Percentiles rank a stretch among this genome's conserved stretches.
These are phyloP conservation scores for Alternaria conjuncta DNA, from an alignment of 2,329 filamentous ascomycete genomes.

Conservation along the genomic window DNA sequence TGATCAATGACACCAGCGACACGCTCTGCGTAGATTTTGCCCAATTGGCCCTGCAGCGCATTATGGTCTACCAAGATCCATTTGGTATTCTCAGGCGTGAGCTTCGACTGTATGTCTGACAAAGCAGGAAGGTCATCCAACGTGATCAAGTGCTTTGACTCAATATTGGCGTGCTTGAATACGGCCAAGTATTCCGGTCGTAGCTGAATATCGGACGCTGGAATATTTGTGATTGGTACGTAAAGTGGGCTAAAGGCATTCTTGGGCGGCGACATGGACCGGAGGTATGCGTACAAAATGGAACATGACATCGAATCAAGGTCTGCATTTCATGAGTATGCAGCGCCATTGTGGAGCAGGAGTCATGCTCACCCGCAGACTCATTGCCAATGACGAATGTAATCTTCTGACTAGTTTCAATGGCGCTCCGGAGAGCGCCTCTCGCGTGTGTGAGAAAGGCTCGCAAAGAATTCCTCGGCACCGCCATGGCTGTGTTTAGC, in stretches of 20 bases:
- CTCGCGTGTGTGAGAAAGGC: slow-evolving; percentile 57
- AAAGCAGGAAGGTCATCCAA: slow-evolving; percentile 63
- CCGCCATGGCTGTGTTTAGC: slow-evolving; percentile 40
- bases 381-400: slow-evolving; percentile 62
- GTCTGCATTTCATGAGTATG: slow-evolving; percentile 58
- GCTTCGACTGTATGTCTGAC: slow-evolving; percentile 54
- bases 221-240: slow-evolving; percentile 76
- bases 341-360: neutral
- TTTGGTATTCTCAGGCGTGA: slow-evolving; percentile 63
- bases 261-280: slow-evolving; percentile 61
- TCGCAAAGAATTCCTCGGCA: slow-evolving; percentile 55
- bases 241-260: slow-evolving; percentile 61
- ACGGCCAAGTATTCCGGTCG: slow-evolving; percentile 75
- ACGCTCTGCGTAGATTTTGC: slow-evolving; percentile 57
- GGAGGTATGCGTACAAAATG: slow-evolving; percentile 75
- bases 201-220: slow-evolving; percentile 70
- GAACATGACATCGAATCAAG: slow-evolving; percentile 81
- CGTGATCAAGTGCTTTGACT: slow-evolving; percentile 69
- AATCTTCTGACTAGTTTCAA: slow-evolving; percentile 49
- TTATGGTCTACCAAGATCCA: slow-evolving; percentile 87
- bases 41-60: slow-evolving; percentile 68
- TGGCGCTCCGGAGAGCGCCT: slow-evolving; percentile 49
- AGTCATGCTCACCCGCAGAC: slow-evolving; percentile 52
- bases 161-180: slow-evolving; percentile 66
- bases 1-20: slow-evolving; percentile 77